Evolutionary conservation across 2,329 filamentous ascomycete species (phyloP).

Genomic region (Blumeria hordei): DNA sequence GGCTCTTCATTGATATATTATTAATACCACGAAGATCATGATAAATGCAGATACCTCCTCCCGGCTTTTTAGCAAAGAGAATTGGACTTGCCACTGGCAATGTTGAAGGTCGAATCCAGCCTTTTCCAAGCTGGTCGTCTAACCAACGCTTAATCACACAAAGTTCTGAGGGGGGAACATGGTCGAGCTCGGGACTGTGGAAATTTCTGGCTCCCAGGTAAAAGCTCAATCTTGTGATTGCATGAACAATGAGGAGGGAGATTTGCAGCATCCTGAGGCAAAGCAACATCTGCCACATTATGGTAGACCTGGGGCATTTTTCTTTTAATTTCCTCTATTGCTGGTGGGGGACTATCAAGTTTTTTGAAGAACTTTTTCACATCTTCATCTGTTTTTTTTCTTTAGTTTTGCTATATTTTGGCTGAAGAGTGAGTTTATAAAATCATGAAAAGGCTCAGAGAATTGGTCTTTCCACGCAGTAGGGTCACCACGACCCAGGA

Average conservation of each 20-base stretch:
- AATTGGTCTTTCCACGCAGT: background rate
- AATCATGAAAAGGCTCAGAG: background rate
- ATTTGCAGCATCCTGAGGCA: background rate
- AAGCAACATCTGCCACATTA: background rate
- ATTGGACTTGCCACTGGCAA: background rate
- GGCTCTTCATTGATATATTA: background rate
- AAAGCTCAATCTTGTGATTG: background rate
- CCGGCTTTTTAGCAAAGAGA: background rate
- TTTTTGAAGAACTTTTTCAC: background rate
- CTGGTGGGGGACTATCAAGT: background rate
- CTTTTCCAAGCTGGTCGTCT: background rate
- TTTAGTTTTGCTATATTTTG: background rate
- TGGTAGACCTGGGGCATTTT: background rate
- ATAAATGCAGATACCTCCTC: background rate
- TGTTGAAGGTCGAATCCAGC: background rate
- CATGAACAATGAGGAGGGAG: background rate
- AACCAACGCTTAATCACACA: background rate
- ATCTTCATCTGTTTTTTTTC: background rate
- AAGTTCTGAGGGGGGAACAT: background rate
- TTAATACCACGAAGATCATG: background rate
- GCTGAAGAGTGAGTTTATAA: background rate
- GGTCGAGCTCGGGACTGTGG: background rate
- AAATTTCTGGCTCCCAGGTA: background rate
- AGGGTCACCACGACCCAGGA: background rate
- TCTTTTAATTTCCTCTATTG: background rate